Conservation (phyloP, 225 moss, liverwort and hornwort species). For the Climacium dendroides region DNA sequence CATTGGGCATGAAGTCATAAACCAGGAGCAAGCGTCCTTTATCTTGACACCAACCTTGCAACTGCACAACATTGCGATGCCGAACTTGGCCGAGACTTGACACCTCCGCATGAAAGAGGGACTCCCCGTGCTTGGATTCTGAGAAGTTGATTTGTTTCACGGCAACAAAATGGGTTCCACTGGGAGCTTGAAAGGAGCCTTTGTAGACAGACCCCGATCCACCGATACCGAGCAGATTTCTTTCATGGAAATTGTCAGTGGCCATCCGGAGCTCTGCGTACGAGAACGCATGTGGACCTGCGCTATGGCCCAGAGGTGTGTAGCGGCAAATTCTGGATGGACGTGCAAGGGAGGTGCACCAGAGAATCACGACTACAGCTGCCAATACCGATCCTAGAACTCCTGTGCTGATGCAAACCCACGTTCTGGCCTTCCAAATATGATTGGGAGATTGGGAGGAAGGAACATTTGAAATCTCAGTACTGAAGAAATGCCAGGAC, state of each 20-base stretch:
- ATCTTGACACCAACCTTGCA: neutral
- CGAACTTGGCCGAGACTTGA: neutral
- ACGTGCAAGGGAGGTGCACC: neutral
- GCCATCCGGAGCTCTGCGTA: slow-evolving; percentile 8
- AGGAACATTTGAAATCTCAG: neutral
- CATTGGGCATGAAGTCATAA: neutral
- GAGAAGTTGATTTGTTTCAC: too few species aligned
- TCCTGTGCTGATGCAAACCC: neutral
- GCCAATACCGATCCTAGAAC: neutral
- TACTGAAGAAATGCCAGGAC: neutral
- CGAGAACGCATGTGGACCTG: neutral
- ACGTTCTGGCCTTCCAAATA: neutral
- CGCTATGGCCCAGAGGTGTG: neutral
- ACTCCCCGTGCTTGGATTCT: neutral
- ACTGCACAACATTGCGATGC: neutral
- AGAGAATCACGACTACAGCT: neutral
- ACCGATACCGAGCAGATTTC: neutral
- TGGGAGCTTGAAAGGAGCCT: neutral
- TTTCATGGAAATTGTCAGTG: neutral
- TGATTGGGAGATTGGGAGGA: neutral
- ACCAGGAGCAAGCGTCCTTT: neutral
- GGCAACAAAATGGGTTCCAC: neutral
- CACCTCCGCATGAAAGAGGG: neutral
- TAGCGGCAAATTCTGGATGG: neutral
- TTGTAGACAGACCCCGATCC: neutral